These are phyloP conservation scores for Pyrus communis DNA, from an alignment of 306 rosid species.

Conservation along the genomic window DNA sequence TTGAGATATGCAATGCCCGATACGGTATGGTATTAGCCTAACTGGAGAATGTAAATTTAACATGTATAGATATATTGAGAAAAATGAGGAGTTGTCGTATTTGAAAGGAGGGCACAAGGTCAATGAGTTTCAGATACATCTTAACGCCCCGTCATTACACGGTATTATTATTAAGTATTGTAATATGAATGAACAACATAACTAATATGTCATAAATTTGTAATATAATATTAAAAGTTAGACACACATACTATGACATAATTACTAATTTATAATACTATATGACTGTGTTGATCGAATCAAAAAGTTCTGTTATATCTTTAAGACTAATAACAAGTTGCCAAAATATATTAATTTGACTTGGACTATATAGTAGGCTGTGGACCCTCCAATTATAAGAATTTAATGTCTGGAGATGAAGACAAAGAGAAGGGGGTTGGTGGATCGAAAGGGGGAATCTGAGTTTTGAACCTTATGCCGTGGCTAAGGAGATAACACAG, in stretches of 20 bases:
- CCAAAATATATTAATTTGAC: neutral
- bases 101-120: no score
- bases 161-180: no score
- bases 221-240: neutral
- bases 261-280: no score
- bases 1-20: neutral
- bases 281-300: no score
- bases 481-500: neutral
- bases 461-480: neutral
- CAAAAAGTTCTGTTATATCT: no score
- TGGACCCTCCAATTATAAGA: neutral
- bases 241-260: neutral
- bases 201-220: no score
- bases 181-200: no score
- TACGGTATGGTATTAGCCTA: neutral
- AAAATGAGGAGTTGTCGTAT: no score
- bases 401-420: neutral
- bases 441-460: neutral
- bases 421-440: neutral
- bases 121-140: no score
- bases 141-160: no score
- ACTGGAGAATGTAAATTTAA: neutral
- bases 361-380: neutral
- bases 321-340: neutral
- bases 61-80: no score